Conservation (phyloP, 805 yeast genomes). For the Limtongia smithiae region DNA sequence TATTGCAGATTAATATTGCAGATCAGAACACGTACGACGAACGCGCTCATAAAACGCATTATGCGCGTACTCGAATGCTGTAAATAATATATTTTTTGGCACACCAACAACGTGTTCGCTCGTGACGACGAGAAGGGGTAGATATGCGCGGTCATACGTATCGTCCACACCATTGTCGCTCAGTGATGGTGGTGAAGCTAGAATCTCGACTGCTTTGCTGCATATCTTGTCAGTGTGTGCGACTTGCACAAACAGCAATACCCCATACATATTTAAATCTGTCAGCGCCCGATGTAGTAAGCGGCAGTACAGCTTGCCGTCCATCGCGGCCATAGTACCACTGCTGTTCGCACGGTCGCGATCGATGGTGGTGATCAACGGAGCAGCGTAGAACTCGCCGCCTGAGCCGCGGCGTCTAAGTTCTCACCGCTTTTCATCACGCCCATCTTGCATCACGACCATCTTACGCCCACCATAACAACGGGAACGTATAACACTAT, state of each 20-base stretch:
- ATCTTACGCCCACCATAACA: no score
- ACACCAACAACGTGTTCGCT: slow-evolving; percentile 22
- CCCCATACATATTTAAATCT: slow-evolving; percentile 9
- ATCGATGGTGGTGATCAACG: no score
- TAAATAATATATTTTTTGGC: slow-evolving; percentile 11
- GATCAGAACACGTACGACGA: no score
- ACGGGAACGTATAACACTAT: no score
- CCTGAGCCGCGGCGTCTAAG: no score
- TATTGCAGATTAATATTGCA: no score
- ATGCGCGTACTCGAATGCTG: slow-evolving; percentile 18
- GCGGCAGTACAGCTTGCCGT: slow-evolving; percentile 2
- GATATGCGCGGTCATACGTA: slow-evolving; percentile 6
- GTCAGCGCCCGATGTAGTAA: slow-evolving; percentile 4
- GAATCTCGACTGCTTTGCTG: slow-evolving; percentile 22
- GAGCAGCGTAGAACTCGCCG: no score
- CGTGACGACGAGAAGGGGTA: slow-evolving; percentile 22
- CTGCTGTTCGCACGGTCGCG: no score
- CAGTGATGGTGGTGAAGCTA: slow-evolving; percentile 10
- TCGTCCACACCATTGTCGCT: slow-evolving; percentile 4
- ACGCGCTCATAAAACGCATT: slow-evolving; percentile 6
- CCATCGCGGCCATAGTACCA: not conserved
- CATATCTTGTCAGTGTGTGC: not conserved
- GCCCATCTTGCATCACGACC: no score
- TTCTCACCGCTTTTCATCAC: no score
- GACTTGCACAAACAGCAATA: not conserved